Conservation (phyloP, 1,284 basidiomycete genomes). For the Irpex rosettiformis region DNA sequence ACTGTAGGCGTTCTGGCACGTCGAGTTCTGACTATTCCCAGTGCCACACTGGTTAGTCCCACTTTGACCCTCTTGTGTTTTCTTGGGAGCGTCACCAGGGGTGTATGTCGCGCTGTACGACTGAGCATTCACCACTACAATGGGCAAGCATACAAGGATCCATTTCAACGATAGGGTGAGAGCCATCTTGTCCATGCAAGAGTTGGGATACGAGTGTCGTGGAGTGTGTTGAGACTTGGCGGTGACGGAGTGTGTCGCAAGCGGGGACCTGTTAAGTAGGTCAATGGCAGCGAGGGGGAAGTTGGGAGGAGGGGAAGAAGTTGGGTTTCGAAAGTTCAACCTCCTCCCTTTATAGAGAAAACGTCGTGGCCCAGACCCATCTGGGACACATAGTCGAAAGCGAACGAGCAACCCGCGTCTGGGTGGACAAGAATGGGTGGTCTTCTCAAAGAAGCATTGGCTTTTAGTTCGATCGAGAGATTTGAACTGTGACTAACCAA, state of each 20-base stretch:
- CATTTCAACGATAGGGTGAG: conserved; percentile 1
- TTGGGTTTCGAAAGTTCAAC: background rate
- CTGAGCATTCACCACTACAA: conserved; percentile 27
- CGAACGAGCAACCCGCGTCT: background rate
- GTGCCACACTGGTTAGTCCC: conserved; percentile 66
- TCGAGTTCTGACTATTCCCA: conserved; percentile 48
- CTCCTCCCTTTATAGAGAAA: background rate
- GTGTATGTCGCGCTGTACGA: conserved; percentile 36
- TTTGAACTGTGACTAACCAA: background rate
- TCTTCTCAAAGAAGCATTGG: background rate
- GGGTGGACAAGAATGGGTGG: background rate
- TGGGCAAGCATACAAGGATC: conserved; percentile 12
- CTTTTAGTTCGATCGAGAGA: background rate
- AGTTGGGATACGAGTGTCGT: no score
- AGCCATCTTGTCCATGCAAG: no score
- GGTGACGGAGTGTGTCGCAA: no score
- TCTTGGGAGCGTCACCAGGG: conserved; percentile 41
- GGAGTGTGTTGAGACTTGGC: no score
- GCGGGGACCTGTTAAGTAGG: no score
- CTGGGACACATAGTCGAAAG: background rate
- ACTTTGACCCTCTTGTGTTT: conserved; percentile 55
- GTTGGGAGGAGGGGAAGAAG: background rate
- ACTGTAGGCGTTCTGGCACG: conserved; percentile 68
- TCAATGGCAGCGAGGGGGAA: background rate
- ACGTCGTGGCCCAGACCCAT: background rate